Percentiles rank a stretch among this genome's conserved stretches.
Conservation (phyloP, 495 filamentous ascomycete species). For the Lasiosphaeria hispida region DNA sequence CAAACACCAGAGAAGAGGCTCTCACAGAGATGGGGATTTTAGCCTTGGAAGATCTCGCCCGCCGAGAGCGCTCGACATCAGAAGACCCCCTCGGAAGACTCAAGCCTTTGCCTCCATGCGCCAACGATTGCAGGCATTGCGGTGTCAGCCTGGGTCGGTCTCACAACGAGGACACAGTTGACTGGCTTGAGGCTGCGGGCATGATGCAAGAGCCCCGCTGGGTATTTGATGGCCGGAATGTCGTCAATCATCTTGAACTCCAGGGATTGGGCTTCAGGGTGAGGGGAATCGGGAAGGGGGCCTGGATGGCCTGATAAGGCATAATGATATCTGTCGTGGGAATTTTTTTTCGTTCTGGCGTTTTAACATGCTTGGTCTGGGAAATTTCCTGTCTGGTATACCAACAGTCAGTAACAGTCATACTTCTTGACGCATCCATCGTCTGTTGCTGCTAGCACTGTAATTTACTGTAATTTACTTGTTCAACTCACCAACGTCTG, state of each 20-base stretch:
- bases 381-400: no score
- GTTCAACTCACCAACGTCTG: no score
- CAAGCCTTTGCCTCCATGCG: slow-evolving; percentile 19
- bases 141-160: slow-evolving; percentile 4
- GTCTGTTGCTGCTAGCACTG: no score
- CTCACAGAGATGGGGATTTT: slow-evolving; percentile 26
- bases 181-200: slow-evolving; percentile 51
- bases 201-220: slow-evolving; percentile 66
- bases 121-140: slow-evolving; percentile 33
- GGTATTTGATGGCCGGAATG: slow-evolving; percentile 66
- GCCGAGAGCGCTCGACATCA: background rate
- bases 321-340: no score
- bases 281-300: slow-evolving; percentile 26
- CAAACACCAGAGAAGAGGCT: background rate
- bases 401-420: no score
- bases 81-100: slow-evolving; percentile 30
- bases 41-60: slow-evolving; percentile 18
- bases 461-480: no score
- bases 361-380: no score
- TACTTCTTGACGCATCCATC: no score
- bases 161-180: slow-evolving; percentile 35
- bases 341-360: no score
- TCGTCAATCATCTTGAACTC: slow-evolving; percentile 26
- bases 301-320: background rate
- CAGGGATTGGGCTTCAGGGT: slow-evolving; percentile 29